phyloP scores from a whole-genome alignment of 140 eudicot species.

The Senecio squalidus region DNA sequence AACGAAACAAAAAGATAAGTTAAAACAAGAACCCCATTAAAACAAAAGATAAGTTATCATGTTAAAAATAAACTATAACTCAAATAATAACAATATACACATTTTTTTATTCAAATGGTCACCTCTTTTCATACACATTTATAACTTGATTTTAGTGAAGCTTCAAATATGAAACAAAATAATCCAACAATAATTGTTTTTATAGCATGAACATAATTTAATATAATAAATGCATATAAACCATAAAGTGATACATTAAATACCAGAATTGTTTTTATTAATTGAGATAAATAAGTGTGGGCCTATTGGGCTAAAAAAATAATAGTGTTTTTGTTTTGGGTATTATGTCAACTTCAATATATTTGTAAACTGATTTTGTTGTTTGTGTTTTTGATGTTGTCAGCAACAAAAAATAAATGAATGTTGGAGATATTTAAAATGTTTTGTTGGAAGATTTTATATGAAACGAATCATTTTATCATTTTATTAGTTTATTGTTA shows the following conservation, averaged over 20 bases:
- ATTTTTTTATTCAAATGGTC: too few species aligned
- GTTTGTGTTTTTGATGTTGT: background rate
- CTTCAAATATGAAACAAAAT: too few species aligned
- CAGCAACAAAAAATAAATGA: conserved; percentile 6
- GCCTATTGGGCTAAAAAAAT: conserved; percentile 4
- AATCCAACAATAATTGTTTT: too few species aligned
- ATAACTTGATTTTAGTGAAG: too few species aligned
- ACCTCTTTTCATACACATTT: too few species aligned
- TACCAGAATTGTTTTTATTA: background rate
- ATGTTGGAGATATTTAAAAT: background rate
- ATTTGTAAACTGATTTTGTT: conserved; percentile 10
- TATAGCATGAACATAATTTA: background rate
- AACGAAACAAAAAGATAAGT: too few species aligned
- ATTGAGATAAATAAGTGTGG: background rate
- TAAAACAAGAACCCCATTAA: too few species aligned
- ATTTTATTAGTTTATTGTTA: too few species aligned
- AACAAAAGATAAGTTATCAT: too few species aligned
- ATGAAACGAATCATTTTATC: too few species aligned
- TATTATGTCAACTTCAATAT: conserved; percentile 5
- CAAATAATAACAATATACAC: too few species aligned
- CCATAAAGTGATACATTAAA: background rate
- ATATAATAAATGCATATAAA: background rate
- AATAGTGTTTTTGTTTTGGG: background rate
- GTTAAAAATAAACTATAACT: too few species aligned
- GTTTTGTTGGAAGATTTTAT: background rate